These are phyloP conservation scores for Groenewaldozyma sp. DNA, from an alignment of 1,139 yeast species.

Conservation along the genomic window DNA sequence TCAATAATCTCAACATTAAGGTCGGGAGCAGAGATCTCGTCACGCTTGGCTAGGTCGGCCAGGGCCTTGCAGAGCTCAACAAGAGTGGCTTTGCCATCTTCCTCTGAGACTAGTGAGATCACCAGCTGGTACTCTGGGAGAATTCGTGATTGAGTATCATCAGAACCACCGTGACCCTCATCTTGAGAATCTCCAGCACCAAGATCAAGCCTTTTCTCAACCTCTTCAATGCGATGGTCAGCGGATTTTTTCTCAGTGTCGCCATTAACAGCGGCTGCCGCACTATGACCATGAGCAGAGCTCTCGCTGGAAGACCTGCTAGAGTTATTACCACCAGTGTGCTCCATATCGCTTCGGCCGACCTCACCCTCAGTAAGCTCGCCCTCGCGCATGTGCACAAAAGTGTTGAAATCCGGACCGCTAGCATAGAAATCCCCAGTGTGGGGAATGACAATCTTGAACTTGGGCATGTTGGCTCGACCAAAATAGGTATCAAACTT, in stretches of 20 bases:
- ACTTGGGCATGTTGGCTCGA: conserved; percentile 53
- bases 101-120: conserved; percentile 56
- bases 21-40: conserved; percentile 56
- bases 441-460: conserved; percentile 21
- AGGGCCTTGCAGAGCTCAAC: conserved; percentile 82
- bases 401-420: conserved; percentile 5
- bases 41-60: conserved; percentile 58
- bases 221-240: conserved; percentile 34
- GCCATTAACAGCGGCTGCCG: conserved; percentile 43
- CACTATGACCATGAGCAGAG: conserved; percentile 13
- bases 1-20: conserved; percentile 68
- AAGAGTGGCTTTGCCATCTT: conserved; percentile 85
- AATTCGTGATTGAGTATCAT: neutral
- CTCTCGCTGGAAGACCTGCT: conserved; percentile 1
- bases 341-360: neutral
- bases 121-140: conserved; percentile 34
- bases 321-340: neutral
- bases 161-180: conserved; percentile 3
- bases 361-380: conserved; percentile 1
- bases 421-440: conserved; percentile 14
- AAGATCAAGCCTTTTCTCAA: conserved; percentile 17
- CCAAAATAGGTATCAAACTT: conserved; percentile 72
- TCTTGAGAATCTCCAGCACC: neutral
- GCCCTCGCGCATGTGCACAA: conserved; percentile 1
- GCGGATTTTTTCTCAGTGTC: conserved; percentile 26